Evolutionary conservation across 2,329 filamentous ascomycete species (phyloP), one percentile per base, ranked within the genome.

Genomic region (Aspergillus sp.): DNA sequence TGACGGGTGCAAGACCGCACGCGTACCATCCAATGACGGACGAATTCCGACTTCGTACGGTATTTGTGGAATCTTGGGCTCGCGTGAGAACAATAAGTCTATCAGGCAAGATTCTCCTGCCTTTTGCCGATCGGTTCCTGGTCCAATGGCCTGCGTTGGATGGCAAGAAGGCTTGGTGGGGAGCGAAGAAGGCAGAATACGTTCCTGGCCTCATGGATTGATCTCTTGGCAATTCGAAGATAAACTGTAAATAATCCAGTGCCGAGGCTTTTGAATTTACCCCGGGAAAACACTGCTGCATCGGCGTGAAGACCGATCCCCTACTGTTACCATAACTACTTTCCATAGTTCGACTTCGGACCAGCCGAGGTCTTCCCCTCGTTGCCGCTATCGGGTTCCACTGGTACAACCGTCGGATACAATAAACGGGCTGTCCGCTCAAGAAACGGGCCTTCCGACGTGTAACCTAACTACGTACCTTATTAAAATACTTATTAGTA

Each of bases 61-160:
- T 98, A 14, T 99, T 95, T 72, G 84, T 97, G 27, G 95, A 99
- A 79, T 95, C 90, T 19, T 97, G 93, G 88, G 93, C 95, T 3
- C 84, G 95, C 15, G 90, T 96, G 15, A 87, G 83, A 63, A 88
- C 85, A 12, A 76, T 98, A 63, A 98, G 93, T 76, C 73, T 97
- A 58, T 96, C 91, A 39, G 95, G 93, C 0, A 88, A 85, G 70
- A 77, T 98, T 39, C 79, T 99, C 57, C 76, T 88, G 57, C 77
- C 79, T 63, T 78, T 96, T 41, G 90, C 90, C 48, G 90, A 96
- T 74, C 78, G 87, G 49, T 90, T 96, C 68, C 73, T 96, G 52
- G 91, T 96, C 56, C 93, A 97, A 79, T 95, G 93, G 82, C 81
- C 85, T 58, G 76, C 79, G 55, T 78, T 95, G 43, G 85, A 84